Percentiles rank a stretch among this genome's conserved stretches.
Conservation (phyloP, 345 rosid genomes). For the Euphorbia peplus region DNA sequence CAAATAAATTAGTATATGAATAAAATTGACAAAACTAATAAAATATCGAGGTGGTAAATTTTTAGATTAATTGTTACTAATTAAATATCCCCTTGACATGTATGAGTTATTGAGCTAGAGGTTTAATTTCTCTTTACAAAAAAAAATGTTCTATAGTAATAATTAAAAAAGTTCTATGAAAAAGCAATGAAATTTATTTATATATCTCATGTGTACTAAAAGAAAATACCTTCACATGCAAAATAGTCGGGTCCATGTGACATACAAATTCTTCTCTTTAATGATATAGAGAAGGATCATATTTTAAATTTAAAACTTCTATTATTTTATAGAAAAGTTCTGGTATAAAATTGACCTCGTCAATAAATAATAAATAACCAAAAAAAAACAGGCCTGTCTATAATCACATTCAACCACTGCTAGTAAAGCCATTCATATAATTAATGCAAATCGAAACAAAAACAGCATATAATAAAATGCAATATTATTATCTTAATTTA, state of each 20-base stretch:
- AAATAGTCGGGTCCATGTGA: conserved; percentile 4
- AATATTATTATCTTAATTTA: too few relatives aligned
- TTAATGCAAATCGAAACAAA: background rate
- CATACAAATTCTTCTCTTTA: background rate
- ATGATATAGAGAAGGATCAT: too few relatives aligned
- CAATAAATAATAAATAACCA: background rate
- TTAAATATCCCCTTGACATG: background rate
- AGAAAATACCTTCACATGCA: background rate
- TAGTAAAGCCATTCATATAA: background rate
- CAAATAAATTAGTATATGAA: too few relatives aligned
- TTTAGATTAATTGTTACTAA: too few relatives aligned
- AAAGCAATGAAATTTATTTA: too few relatives aligned
- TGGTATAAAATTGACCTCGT: background rate
- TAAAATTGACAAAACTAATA: background rate
- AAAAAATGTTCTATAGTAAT: background rate
- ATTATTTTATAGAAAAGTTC: background rate
- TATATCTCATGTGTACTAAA: too few relatives aligned
- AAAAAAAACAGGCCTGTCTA: background rate
- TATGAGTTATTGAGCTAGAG: background rate
- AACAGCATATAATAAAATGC: background rate
- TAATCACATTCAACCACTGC: background rate
- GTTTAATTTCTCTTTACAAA: background rate
- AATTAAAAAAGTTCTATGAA: too few relatives aligned
- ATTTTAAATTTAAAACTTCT: too few relatives aligned
- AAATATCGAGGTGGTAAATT: too few relatives aligned